These are phyloP conservation scores for Amyloporia xantha DNA, from an alignment of 768 basidiomycete genomes.

Conservation along the genomic window DNA sequence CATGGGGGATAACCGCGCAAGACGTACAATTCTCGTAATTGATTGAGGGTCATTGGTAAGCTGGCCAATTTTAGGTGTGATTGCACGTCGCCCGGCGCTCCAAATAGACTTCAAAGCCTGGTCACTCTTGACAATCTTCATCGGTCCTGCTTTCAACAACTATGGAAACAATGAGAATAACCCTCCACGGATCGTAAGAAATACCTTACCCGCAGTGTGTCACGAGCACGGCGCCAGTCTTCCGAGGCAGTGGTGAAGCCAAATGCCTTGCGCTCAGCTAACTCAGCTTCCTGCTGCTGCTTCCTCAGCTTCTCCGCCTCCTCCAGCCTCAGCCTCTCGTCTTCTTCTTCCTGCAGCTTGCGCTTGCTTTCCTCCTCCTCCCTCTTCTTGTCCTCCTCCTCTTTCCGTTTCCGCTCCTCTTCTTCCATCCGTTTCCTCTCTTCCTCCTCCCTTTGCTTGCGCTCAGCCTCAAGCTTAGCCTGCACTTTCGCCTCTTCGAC, in stretches of 20 bases:
- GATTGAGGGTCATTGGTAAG: slow-evolving; percentile 62
- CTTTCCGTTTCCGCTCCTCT: slow-evolving; percentile 20
- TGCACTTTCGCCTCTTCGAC: slow-evolving; percentile 55
- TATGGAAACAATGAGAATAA: slow-evolving; percentile 24
- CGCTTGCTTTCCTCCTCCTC: slow-evolving; percentile 24
- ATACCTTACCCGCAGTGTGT: slow-evolving; percentile 43
- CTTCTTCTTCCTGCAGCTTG: slow-evolving; percentile 18
- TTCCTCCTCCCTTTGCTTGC: slow-evolving; percentile 42
- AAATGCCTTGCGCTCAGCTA: slow-evolving; percentile 34
- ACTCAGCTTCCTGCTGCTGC: slow-evolving; percentile 27
- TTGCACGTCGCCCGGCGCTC: slow-evolving; percentile 64
- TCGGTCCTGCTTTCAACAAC: slow-evolving; percentile 57
- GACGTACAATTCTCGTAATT: slow-evolving; percentile 60
- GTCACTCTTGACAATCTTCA: slow-evolving; percentile 58
- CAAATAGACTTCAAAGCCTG: slow-evolving; percentile 51
- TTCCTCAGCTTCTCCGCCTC: slow-evolving; percentile 31
- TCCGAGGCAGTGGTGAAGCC: slow-evolving; percentile 51
- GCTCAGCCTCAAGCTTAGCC: slow-evolving; percentile 49
- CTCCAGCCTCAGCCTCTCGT: slow-evolving; percentile 22
- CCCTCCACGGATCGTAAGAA: slow-evolving; percentile 13
- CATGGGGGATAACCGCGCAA: slow-evolving; percentile 3
- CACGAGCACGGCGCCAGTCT: slow-evolving; percentile 59
- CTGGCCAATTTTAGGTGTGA: slow-evolving; percentile 85
- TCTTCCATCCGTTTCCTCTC: slow-evolving; percentile 32
- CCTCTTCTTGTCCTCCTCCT: slow-evolving; percentile 20